Percentiles rank a stretch among this genome's conserved stretches.
Conservation (phyloP, 2,329 filamentous ascomycete genomes). For the Arthroderma sp. region DNA sequence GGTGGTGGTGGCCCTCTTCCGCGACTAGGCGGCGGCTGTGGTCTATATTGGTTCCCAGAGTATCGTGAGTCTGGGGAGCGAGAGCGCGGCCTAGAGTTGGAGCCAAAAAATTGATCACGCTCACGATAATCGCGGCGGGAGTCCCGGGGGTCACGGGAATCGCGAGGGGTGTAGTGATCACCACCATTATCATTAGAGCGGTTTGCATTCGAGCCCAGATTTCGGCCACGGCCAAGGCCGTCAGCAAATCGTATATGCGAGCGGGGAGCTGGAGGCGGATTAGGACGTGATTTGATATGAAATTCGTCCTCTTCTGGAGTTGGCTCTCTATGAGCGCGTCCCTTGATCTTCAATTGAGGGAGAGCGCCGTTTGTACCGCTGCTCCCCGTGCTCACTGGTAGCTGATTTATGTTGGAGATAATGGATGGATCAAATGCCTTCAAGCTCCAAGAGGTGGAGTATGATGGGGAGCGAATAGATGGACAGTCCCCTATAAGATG, state of each 20-base stretch:
- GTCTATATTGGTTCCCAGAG: constrained; percentile 17
- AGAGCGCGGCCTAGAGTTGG: constrained; percentile 22
- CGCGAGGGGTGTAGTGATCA: constrained; percentile 11
- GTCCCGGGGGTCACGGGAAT: constrained; percentile 13
- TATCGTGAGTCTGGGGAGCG: constrained; percentile 21
- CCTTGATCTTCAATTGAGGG: constrained; percentile 26
- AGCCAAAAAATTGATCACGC: constrained; percentile 19
- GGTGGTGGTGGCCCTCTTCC: constrained; percentile 13
- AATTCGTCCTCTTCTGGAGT: constrained; percentile 28
- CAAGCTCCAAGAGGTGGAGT: constrained; percentile 30
- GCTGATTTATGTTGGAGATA: constrained; percentile 31
- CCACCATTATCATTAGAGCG: constrained; percentile 7
- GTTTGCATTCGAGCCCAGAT: constrained; percentile 16
- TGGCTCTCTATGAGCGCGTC: constrained; percentile 22
- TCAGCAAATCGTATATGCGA: constrained; percentile 27
- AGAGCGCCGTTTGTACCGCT: constrained; percentile 14
- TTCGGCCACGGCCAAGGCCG: constrained; percentile 21
- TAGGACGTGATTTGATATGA: constrained; percentile 21
- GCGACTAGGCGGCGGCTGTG: constrained; percentile 17
- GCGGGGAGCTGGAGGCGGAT: constrained; percentile 21
- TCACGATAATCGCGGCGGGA: constrained; percentile 17
- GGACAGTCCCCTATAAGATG: constrained; percentile 38
- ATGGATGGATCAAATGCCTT: constrained; percentile 26
- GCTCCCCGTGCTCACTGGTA: constrained; percentile 12
- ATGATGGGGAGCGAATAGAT: constrained; percentile 18